Conservation (phyloP, 2,329 filamentous ascomycete species). For the Arthroderma sp. region DNA sequence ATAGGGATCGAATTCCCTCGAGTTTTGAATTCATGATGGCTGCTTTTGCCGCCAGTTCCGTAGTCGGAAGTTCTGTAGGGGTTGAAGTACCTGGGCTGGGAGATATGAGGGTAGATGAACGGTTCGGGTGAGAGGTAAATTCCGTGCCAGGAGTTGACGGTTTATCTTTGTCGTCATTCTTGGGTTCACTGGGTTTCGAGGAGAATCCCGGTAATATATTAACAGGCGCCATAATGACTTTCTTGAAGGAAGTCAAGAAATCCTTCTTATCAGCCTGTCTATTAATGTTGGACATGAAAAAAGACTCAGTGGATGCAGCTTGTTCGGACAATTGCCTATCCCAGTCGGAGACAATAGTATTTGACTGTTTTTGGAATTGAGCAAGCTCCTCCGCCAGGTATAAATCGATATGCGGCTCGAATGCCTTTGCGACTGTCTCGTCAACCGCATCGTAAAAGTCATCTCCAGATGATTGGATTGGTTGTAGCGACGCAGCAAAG, state of each 20-base stretch:
- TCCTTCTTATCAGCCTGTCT: slow-evolving; percentile 92
- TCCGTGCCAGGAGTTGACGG: slow-evolving; percentile 12
- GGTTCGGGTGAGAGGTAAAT: slow-evolving; percentile 18
- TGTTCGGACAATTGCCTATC: slow-evolving; percentile 85
- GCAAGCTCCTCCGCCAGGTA: slow-evolving; percentile 88
- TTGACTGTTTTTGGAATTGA: slow-evolving; percentile 63
- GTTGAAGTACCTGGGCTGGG: slow-evolving; percentile 14
- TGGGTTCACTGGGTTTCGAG: slow-evolving; percentile 39
- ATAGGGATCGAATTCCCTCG: slow-evolving; percentile 87
- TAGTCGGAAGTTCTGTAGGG: slow-evolving; percentile 57
- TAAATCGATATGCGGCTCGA: slow-evolving; percentile 85
- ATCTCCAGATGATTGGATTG: slow-evolving; percentile 46
- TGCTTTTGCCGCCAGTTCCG: slow-evolving; percentile 91
- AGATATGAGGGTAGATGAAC: slow-evolving; percentile 26
- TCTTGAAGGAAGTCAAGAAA: slow-evolving; percentile 91
- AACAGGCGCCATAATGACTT: slow-evolving; percentile 98
- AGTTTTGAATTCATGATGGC: slow-evolving; percentile 90
- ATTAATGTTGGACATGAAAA: slow-evolving; percentile 92
- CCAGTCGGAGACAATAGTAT: slow-evolving; percentile 69
- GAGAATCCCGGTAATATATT: slow-evolving; percentile 66
- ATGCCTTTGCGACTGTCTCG: slow-evolving; percentile 56
- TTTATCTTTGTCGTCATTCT: slow-evolving; percentile 15
- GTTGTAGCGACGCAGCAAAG: slow-evolving; percentile 57
- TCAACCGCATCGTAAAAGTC: slow-evolving; percentile 53
- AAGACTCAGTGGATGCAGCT: slow-evolving; percentile 79